These are phyloP conservation scores for Amphirosellinia nigrospora DNA, from an alignment of 495 filamentous ascomycete genomes.

Conservation along the genomic window DNA sequence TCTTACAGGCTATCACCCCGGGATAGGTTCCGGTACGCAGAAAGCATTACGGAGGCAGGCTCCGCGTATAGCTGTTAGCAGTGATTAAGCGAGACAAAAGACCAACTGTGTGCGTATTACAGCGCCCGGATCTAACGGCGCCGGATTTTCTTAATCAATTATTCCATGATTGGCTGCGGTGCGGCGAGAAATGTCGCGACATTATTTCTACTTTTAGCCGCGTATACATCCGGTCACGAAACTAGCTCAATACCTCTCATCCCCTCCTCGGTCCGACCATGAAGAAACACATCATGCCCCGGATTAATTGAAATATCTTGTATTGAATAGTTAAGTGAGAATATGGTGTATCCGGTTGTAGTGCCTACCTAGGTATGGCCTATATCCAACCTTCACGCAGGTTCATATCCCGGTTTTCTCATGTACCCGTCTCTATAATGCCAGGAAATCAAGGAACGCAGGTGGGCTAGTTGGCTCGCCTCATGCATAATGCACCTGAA, in stretches of 20 bases:
- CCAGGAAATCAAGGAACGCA: not conserved
- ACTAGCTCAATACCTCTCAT: constrained; percentile 15
- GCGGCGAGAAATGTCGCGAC: not conserved
- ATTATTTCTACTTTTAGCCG: constrained; percentile 10
- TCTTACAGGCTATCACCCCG: too few relatives aligned
- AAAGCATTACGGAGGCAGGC: constrained; percentile 10
- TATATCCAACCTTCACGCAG: not conserved
- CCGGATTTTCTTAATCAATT: not conserved
- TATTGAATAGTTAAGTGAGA: not conserved
- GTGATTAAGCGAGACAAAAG: not conserved
- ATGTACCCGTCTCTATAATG: not conserved
- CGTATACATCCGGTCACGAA: not conserved
- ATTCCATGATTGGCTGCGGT: constrained; percentile 1
- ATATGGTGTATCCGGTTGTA: not conserved
- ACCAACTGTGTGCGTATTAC: not conserved
- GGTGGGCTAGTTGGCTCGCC: not conserved
- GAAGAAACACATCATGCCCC: not conserved
- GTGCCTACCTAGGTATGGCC: not conserved
- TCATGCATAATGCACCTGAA: not conserved
- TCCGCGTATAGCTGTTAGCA: not conserved
- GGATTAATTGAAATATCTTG: not conserved
- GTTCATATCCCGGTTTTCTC: not conserved
- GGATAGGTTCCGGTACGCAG: not conserved
- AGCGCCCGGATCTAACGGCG: constrained; percentile 11
- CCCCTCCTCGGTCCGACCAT: not conserved